These are phyloP conservation scores for Penicillium maclennaniae DNA, from an alignment of 495 filamentous ascomycete genomes.

Conservation along the genomic window DNA sequence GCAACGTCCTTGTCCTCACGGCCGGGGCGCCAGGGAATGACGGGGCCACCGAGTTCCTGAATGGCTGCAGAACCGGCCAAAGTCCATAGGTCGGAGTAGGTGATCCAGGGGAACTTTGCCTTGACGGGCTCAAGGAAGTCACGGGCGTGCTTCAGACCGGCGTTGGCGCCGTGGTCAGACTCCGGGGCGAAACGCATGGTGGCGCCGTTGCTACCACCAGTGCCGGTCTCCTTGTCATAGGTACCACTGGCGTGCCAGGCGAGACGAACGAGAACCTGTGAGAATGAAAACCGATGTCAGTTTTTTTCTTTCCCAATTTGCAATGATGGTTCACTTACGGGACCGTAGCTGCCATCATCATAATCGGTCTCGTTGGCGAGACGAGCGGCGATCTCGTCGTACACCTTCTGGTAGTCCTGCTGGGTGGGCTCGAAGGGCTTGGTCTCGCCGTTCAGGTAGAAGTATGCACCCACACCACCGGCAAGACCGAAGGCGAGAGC, in stretches of 20 bases:
- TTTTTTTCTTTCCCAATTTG: background rate
- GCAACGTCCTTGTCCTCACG: constrained; percentile 77
- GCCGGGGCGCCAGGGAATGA: constrained; percentile 86
- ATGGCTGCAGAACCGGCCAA: constrained; percentile 79
- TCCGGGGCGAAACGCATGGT: constrained; percentile 98
- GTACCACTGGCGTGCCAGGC: constrained; percentile 87
- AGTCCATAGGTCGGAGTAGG: constrained; percentile 95
- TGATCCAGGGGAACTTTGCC: constrained; percentile 89
- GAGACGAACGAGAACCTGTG: constrained; percentile 67
- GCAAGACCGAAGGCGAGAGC: constrained; percentile 53
- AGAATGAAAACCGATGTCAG: background rate
- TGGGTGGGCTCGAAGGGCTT: constrained; percentile 65
- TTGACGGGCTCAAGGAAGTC: constrained; percentile 93
- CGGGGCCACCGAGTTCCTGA: constrained; percentile 92
- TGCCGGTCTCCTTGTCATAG: constrained; percentile 84
- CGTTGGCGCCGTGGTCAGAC: constrained; percentile 88
- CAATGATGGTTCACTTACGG: constrained; percentile 46
- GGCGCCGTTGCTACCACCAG: constrained; percentile 92
- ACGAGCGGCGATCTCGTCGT: constrained; percentile 75
- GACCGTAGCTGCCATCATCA: constrained; percentile 94
- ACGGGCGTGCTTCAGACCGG: constrained; percentile 80
- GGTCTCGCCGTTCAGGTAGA: constrained; percentile 57
- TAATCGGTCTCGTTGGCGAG: constrained; percentile 91
- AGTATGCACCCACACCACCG: constrained; percentile 67
- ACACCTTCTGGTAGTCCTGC: constrained; percentile 94